Base-by-base conservation (phyloP, 1,284 basidiomycete species). In the Coniferiporia sulphurascens region DNA sequence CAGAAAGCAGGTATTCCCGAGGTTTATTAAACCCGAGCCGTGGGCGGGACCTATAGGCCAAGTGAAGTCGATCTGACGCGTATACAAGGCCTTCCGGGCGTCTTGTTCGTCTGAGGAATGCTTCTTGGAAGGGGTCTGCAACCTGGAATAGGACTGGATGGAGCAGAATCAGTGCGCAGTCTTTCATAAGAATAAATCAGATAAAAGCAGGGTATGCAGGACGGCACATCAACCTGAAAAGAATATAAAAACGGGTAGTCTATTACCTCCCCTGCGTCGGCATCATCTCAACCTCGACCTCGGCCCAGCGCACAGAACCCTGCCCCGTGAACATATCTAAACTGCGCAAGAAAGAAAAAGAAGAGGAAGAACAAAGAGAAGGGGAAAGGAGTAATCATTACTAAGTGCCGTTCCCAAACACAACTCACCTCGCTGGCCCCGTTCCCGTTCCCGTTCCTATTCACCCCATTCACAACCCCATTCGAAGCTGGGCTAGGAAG, bases 1-100 rank as follows among this genome's bases (percentile, higher is more conserved):
- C 67, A 98, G 78, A 74, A 98, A 99, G 74, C 97, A 99, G 1
- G 94, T 97, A 72, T 98, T 99, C 53, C 94, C 94, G n/a, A 78
- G 86, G 74, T 99, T 99, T 68, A 85, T 78, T 41, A 99, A 77
- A 0, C 96, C 96, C 59, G 69, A 72, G 19, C 82, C 89, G 60
- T 82, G 72, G 55, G 67, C 69, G 56, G 71, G 71, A 49, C 69
- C 70, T 17, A 70, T 58, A 1, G 86, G 85, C 84, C 77, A 89
- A 55, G 82, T 69, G 51, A 77, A 71, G 64, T 87, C 84, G 57
- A 90, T 78, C 38, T 77, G 71, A 44, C 77, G 76, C 9, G 74
- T 70, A 65, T 81, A 79, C 15, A 88, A 73, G 52, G 64, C 55
- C 55, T 67, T 70, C 2, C 48, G 32, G 17, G 22, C 13, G 32